A percentile compares a stretch with the other conserved stretches of the same genome.
Evolutionary conservation across 1,284 basidiomycete species (phyloP).

Genomic region (Ustilago vetiveriae): DNA sequence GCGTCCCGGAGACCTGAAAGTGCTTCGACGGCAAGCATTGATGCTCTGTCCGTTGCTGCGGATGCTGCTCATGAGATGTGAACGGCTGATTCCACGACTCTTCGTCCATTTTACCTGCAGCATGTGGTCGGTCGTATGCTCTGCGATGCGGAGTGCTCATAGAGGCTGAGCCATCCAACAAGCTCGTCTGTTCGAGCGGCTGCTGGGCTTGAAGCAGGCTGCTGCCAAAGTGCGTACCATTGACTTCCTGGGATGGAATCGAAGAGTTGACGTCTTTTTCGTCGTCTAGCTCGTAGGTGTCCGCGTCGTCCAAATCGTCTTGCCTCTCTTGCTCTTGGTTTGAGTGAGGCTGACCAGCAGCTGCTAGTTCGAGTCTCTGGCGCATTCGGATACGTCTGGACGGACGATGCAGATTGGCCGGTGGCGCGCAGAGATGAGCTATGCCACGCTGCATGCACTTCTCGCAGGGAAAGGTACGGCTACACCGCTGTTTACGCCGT

Average conservation of each 20-base stretch:
- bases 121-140: slow-evolving; percentile 1
- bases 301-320: slow-evolving; percentile 25
- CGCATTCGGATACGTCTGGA: slow-evolving; percentile 39
- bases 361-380: slow-evolving; percentile 21
- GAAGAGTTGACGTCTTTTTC: slow-evolving; percentile 13
- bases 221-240: neutral
- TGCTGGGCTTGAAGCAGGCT: neutral
- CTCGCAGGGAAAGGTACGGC: slow-evolving; percentile 39
- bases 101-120: neutral
- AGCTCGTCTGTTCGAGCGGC: neutral
- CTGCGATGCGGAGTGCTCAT: neutral
- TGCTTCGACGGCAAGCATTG: slow-evolving; percentile 12
- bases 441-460: slow-evolving; percentile 44
- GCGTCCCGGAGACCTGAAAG: neutral
- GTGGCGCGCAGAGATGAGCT: slow-evolving; percentile 35
- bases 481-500: slow-evolving; percentile 41
- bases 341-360: neutral
- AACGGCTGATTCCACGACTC: neutral
- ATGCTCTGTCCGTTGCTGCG: slow-evolving; percentile 2
- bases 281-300: slow-evolving; percentile 36
- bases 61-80: slow-evolving; percentile 2
- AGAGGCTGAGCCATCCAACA: neutral
- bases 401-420: slow-evolving; percentile 30
- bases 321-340: slow-evolving; percentile 1
- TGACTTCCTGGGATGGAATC: neutral